Base-by-base conservation (phyloP, 306 rosid species). In the Lupinus albus region DNA sequence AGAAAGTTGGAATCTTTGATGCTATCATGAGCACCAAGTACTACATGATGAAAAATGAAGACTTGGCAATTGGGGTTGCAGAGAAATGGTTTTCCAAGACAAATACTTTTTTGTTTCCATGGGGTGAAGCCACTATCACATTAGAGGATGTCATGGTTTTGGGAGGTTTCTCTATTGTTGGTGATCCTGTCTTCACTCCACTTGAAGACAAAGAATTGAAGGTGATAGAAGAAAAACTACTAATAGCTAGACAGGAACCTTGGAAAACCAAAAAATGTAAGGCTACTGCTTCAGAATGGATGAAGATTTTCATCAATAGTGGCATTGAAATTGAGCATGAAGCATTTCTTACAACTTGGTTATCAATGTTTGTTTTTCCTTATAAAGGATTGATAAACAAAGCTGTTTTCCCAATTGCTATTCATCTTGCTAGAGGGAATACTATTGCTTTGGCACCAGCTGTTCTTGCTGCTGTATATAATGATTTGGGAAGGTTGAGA, bases 271-370 rank as follows among this genome's bases (percentile, higher is more conserved):
- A 0, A 1, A 1, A 4, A 7, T 4, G 8, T 0, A 30, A 9
- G 32, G 61, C 79, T 45, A 0, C 0, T 0, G 4, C 28, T 4
- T 1, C 11, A 0, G n/a, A 1, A 4, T 84, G 89, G 89, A 59
- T 78, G 20, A 42, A 53, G 13, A 3, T 50, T 45, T 78, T 84
- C 47, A 14, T 68, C 47, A 10, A 79, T 5, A 74, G 74, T 46
- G 80, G 79, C 2, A 74, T 55, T 2, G 88, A 87, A 7, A 6
- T 87, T 45, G 94, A 87, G 77, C 94, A 85, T 15, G 84, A 84
- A 60, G 88, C 84, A 6, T 85, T 87, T 33, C 81, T 87, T 12
- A 77, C 50, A 7, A n/a, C 74, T 38, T 84, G 86, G 90, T 73
- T 87, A 11, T 80, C 87, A 3, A 17, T 41, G 30, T 77, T 68